Conservation (phyloP, 2,329 filamentous ascomycete species). For the Mycocentrospora acerina region DNA sequence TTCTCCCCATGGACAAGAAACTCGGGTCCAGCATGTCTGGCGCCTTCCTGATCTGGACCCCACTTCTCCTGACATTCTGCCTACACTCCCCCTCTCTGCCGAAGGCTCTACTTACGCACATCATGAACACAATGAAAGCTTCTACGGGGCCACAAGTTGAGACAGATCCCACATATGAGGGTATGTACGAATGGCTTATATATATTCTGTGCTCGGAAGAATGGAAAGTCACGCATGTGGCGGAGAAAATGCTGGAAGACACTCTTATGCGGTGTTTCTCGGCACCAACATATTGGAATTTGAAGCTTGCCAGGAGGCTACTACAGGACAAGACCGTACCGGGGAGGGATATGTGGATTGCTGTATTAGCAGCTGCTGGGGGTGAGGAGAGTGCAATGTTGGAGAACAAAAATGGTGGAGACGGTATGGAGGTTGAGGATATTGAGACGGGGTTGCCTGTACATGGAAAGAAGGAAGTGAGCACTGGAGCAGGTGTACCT, state of each 20-base stretch:
- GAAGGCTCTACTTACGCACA: slow-evolving; percentile 39
- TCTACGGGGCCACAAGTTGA: slow-evolving; percentile 3
- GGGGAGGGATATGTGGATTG: slow-evolving; percentile 15
- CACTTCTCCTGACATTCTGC: slow-evolving; percentile 41
- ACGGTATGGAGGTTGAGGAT: background rate
- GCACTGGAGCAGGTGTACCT: slow-evolving; percentile 3
- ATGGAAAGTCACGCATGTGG: slow-evolving; percentile 35
- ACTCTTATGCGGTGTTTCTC: slow-evolving; percentile 34
- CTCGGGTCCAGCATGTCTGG: slow-evolving; percentile 42
- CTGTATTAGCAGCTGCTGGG: slow-evolving; percentile 35
- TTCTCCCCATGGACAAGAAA: slow-evolving; percentile 40
- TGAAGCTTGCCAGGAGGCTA: slow-evolving; percentile 37
- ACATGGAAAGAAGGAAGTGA: slow-evolving; percentile 1
- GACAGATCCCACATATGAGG: slow-evolving; percentile 43
- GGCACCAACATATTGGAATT: slow-evolving; percentile 41
- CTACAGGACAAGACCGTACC: slow-evolving; percentile 23
- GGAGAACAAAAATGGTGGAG: slow-evolving; percentile 1
- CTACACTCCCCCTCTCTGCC: slow-evolving; percentile 36
- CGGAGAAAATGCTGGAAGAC: slow-evolving; percentile 7
- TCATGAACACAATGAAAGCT: slow-evolving; percentile 41
- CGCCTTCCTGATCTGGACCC: slow-evolving; percentile 50
- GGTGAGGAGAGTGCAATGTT: slow-evolving; percentile 2
- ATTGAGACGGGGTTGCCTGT: background rate
- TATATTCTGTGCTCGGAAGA: slow-evolving; percentile 47
- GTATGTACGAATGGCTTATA: slow-evolving; percentile 51